Evolutionary conservation across 495 filamentous ascomycete genomes (phyloP).

Genomic region (Neurospora terricola): DNA sequence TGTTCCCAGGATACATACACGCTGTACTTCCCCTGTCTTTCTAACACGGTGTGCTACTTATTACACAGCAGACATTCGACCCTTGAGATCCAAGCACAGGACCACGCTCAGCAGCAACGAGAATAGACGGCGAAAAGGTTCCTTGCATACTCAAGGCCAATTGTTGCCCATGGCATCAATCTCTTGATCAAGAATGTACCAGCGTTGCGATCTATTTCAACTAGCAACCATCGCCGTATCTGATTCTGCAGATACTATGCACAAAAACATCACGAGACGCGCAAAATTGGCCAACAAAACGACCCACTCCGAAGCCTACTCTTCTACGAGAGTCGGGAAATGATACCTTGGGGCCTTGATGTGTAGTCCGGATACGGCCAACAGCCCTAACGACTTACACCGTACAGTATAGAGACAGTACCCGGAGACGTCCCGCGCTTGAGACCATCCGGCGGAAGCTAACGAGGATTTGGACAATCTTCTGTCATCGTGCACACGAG

Average conservation of each 20-base stretch:
- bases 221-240: background rate
- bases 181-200: background rate
- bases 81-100: background rate
- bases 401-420: background rate
- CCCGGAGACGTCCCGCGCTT: background rate
- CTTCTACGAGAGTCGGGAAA: background rate
- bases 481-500: background rate
- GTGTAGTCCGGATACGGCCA: background rate
- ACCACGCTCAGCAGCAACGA: background rate
- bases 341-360: background rate
- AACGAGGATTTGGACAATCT: background rate
- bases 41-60: background rate
- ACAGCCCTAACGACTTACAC: background rate
- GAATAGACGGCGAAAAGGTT: background rate
- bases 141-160: background rate
- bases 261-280: conserved; percentile 2
- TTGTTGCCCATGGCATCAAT: background rate
- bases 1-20: background rate
- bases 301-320: background rate
- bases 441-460: background rate
- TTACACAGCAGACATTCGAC: background rate
- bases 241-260: conserved; percentile 2
- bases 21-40: background rate
- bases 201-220: background rate
- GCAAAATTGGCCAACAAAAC: background rate